Conservation (phyloP, 2,329 filamentous ascomycete species). For the Furcasterigmium furcatum region DNA sequence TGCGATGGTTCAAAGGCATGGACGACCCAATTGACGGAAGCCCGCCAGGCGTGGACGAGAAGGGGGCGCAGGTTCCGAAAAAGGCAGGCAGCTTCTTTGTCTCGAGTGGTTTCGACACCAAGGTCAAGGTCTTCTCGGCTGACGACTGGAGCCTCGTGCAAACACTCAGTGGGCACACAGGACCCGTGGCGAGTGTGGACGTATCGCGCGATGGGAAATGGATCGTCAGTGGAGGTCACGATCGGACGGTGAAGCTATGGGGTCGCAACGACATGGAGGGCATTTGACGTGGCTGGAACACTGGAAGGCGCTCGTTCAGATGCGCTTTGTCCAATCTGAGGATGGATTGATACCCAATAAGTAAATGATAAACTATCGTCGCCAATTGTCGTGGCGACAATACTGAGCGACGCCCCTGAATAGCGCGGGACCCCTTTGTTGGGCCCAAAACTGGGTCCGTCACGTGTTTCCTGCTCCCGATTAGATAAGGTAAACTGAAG, state of each 20-base stretch:
- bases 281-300: constrained; percentile 24
- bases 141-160: constrained; percentile 94
- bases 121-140: constrained; percentile 91
- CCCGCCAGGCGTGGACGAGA: constrained; percentile 58
- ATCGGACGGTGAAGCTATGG: constrained; percentile 96
- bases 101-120: constrained; percentile 87
- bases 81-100: constrained; percentile 91
- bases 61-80: constrained; percentile 68
- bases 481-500: constrained; percentile 17
- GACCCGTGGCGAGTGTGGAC: constrained; percentile 88
- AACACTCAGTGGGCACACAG: constrained; percentile 84
- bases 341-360: constrained; percentile 4
- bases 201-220: constrained; percentile 81
- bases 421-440: too few species aligned
- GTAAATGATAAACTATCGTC: too few species aligned
- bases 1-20: constrained; percentile 88
- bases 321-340: background rate
- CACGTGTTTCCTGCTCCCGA: constrained; percentile 7
- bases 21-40: constrained; percentile 68
- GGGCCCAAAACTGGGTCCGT: constrained; percentile 2
- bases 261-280: constrained; percentile 72
- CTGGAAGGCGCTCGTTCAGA: constrained; percentile 6
- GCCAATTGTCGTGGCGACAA: too few species aligned
- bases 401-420: too few species aligned
- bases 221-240: constrained; percentile 93